Percentiles rank a stretch among this genome's conserved stretches.
These are phyloP conservation scores for Lippia alba DNA, from an alignment of 305 asterid genomes.

Conservation along the genomic window DNA sequence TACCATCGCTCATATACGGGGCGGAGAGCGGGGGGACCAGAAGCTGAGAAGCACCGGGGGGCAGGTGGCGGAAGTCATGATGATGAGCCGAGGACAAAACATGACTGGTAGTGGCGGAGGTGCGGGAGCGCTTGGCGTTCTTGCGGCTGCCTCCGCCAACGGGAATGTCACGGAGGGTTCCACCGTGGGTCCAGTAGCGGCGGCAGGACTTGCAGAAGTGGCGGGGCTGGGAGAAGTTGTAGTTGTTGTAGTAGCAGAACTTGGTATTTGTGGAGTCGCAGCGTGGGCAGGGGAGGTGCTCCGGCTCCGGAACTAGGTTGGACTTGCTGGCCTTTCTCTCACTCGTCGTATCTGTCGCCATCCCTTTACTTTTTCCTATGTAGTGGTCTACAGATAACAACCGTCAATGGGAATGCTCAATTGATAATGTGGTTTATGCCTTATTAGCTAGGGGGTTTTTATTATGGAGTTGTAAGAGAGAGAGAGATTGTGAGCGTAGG, in stretches of 20 bases:
- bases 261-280: slow-evolving; percentile 86
- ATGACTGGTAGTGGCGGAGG: slow-evolving; percentile 11
- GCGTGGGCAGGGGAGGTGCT: slow-evolving; percentile 90
- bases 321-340: slow-evolving; percentile 45
- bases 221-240: slow-evolving; percentile 88
- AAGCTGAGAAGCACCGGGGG: slow-evolving; percentile 41
- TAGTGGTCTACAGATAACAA: neutral
- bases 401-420: neutral
- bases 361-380: neutral
- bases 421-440: slow-evolving; percentile 5
- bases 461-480: slow-evolving; percentile 38
- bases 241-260: slow-evolving; percentile 94
- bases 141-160: slow-evolving; percentile 86
- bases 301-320: slow-evolving; percentile 62
- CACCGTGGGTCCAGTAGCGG: slow-evolving; percentile 95
- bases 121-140: slow-evolving; percentile 82
- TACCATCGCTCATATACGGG: slow-evolving; percentile 39
- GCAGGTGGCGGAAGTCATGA: slow-evolving; percentile 53
- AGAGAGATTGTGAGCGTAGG: slow-evolving; percentile 34
- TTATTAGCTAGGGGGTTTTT: slow-evolving; percentile 49
- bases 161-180: slow-evolving; percentile 88
- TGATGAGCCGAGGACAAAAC: slow-evolving; percentile 36
- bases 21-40: slow-evolving; percentile 52
- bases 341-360: slow-evolving; percentile 55
- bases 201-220: slow-evolving; percentile 94